These are phyloP conservation scores for Eutypa lata DNA, from an alignment of 2,329 filamentous ascomycete genomes.

Conservation along the genomic window DNA sequence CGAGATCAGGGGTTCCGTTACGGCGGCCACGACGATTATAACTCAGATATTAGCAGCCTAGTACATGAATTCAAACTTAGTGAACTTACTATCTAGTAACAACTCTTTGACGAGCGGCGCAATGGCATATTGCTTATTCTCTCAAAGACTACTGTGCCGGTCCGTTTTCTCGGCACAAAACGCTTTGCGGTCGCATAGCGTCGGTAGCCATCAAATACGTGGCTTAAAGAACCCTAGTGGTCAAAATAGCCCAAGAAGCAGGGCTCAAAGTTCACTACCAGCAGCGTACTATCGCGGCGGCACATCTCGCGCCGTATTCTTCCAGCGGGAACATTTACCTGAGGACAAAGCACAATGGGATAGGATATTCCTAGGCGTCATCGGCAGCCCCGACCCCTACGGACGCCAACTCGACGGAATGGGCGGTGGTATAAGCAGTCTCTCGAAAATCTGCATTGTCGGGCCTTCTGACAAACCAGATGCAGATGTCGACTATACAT, in stretches of 20 bases:
- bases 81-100: no score
- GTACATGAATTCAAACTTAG: no score
- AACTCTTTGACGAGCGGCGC: no score
- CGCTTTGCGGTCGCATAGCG: neutral
- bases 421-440: conserved; percentile 65
- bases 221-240: neutral
- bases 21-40: no score
- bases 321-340: neutral
- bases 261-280: neutral
- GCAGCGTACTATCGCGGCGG: conserved; percentile 1
- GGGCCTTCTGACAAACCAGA: conserved; percentile 30
- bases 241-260: no score
- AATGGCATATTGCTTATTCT: no score
- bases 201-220: neutral
- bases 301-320: neutral
- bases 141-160: neutral
- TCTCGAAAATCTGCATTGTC: conserved; percentile 70
- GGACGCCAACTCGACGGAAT: conserved; percentile 71
- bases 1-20: no score
- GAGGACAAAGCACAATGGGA: neutral
- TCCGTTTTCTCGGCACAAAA: neutral
- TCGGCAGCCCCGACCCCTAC: conserved; percentile 47
- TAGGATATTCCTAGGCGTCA: neutral
- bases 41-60: no score
- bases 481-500: conserved; percentile 28